Conservation (phyloP, 1,284 basidiomycete species). For the Stereum hirsutum region DNA sequence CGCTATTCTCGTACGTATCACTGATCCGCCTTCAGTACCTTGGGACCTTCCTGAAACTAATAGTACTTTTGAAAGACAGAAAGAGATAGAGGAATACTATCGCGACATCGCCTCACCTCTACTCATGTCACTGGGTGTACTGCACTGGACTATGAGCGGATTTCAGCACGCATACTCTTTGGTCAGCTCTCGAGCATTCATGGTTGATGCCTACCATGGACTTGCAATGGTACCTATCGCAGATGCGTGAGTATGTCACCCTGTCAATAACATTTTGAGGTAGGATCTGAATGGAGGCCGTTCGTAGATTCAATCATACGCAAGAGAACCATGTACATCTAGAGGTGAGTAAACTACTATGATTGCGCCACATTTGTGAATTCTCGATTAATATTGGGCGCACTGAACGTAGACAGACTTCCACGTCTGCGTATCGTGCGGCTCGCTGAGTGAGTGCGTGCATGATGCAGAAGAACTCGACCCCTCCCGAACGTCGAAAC, state of each 20-base stretch:
- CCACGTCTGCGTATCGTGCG: slow-evolving; percentile 77
- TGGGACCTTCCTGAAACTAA: no score
- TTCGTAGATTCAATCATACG: slow-evolving; percentile 74
- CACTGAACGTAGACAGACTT: slow-evolving; percentile 58
- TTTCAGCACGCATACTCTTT: slow-evolving; percentile 72
- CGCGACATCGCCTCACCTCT: no score
- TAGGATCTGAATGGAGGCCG: background rate
- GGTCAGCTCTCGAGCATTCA: slow-evolving; percentile 81
- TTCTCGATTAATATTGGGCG: background rate
- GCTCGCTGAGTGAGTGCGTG: slow-evolving; percentile 60
- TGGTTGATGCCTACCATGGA: slow-evolving; percentile 80
- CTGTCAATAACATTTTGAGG: slow-evolving; percentile 1
- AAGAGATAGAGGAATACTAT: no score
- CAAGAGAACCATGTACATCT: slow-evolving; percentile 71
- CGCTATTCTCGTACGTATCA: no score
- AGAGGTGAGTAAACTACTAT: slow-evolving; percentile 39
- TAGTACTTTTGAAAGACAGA: no score
- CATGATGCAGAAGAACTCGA: slow-evolving; percentile 46
- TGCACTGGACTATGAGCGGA: slow-evolving; percentile 32
- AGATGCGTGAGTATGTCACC: slow-evolving; percentile 54
- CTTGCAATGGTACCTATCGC: slow-evolving; percentile 86
- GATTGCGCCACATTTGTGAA: background rate
- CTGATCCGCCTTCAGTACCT: no score
- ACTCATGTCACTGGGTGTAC: no score
- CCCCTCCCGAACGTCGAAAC: background rate